phyloP scores from a whole-genome alignment of 768 basidiomycete species.

The Chalciporus chontae region DNA sequence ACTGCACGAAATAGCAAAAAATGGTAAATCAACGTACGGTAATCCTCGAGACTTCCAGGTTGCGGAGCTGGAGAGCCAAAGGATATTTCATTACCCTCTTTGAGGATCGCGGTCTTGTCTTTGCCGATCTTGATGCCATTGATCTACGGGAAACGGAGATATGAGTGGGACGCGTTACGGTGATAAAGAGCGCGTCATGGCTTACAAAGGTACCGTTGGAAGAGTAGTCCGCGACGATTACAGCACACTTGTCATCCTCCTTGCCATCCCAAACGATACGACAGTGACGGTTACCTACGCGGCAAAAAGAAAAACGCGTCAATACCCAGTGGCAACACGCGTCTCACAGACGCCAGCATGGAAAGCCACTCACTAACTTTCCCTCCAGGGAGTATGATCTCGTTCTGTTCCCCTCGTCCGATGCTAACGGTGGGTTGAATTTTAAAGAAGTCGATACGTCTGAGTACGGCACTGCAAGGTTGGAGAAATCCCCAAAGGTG shows the following conservation, averaged over 20 bases:
- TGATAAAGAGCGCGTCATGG: slow-evolving; percentile 15
- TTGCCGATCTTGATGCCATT: slow-evolving; percentile 41
- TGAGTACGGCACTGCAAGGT: slow-evolving; percentile 51
- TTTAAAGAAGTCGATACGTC: slow-evolving; percentile 62
- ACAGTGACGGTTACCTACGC: slow-evolving; percentile 39
- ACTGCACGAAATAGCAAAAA: background rate
- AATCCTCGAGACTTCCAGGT: slow-evolving; percentile 58
- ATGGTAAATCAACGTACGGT: slow-evolving; percentile 47
- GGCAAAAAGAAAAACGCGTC: slow-evolving; percentile 25
- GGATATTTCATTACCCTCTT: slow-evolving; percentile 78
- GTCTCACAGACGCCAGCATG: slow-evolving; percentile 4
- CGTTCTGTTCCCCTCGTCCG: slow-evolving; percentile 47
- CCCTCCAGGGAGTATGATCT: slow-evolving; percentile 62
- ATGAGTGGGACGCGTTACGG: slow-evolving; percentile 10
- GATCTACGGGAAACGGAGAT: slow-evolving; percentile 23
- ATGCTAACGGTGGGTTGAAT: slow-evolving; percentile 45
- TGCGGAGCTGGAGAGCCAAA: slow-evolving; percentile 63
- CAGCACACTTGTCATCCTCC: slow-evolving; percentile 29
- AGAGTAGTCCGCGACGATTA: slow-evolving; percentile 34
- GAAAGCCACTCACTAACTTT: slow-evolving; percentile 61
- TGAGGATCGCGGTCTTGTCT: slow-evolving; percentile 39
- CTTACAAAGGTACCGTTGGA: slow-evolving; percentile 45
- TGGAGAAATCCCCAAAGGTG: slow-evolving; percentile 71
- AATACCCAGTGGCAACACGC: slow-evolving; percentile 12
- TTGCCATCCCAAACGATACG: slow-evolving; percentile 35